Evolutionary conservation across 495 filamentous ascomycete species (phyloP), one percentile per base, ranked within the genome.

Genomic region (Penicillium argentinense): DNA sequence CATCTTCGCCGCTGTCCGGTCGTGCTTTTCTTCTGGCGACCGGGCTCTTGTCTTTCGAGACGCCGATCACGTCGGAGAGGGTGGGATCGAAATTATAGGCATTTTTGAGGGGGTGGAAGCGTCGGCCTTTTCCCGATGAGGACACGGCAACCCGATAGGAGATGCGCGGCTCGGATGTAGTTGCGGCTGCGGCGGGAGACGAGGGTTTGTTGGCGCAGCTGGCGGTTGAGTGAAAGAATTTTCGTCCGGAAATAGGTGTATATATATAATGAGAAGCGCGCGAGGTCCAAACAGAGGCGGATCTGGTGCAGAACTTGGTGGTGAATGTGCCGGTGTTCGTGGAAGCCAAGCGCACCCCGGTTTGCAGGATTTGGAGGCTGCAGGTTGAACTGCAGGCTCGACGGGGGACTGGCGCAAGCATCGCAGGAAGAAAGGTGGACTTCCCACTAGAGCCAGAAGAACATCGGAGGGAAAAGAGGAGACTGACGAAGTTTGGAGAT

Each of bases 1-100:
- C 88, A 79, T 99, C 93, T 63, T 97, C 90, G 9, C 93, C 93
- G 39, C 86, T 89, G 37, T 84, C 83, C 9, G 85, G 84, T n/a
- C 88, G 76, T 41, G 58, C 60, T 39, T 59, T 58, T 16, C 67
- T 63, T 9, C 65, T 64, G 9, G 53, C 48, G 14, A 36, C 61
- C 8, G 58, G 57, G 44, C 63, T 62, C 34, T 60, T 54, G 26
- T 64, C 63, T 18, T 69, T 51, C 63, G 72, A 47, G 58, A 78
- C 47, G 71, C 79, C 49, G 62, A 80, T 53, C 59, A 77, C 50
- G 77, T 82, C 48, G 62, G 66, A 57, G 4, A 51, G 72, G 47
- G 78, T 77, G 23, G 85, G 83, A 56, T 87, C 82, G 74, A 91
- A 91, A 60, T 85, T 82, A 67, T 88, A 91, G 33, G 82, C 66